These are phyloP conservation scores for fission yeast (Schizosaccharomyces pombe) DNA, from an alignment of 805 yeast species.

Conservation along the genomic window DNA sequence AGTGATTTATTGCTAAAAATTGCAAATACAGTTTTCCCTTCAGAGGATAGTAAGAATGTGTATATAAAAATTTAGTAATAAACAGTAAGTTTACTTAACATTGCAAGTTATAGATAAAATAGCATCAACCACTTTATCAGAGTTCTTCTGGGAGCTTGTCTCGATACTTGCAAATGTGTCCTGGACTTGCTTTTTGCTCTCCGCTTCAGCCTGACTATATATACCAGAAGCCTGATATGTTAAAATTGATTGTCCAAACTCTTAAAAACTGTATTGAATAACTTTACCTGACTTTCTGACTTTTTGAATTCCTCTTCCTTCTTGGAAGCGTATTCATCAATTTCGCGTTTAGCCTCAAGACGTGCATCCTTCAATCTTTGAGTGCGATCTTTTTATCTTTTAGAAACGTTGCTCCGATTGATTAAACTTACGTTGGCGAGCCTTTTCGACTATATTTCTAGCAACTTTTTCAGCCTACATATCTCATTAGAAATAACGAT, in stretches of 20 bases:
- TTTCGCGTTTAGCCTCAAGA: conserved; percentile 74
- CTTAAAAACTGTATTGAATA: background rate
- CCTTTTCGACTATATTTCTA: conserved; percentile 82
- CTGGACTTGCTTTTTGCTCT: conserved; percentile 28
- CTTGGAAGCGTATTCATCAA: conserved; percentile 58
- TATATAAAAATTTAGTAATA: too few relatives aligned
- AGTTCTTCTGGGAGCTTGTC: background rate
- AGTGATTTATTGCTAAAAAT: too few relatives aligned
- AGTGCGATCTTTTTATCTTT: conserved; percentile 34
- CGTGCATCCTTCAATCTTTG: conserved; percentile 82
- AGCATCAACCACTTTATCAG: background rate
- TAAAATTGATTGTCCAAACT: background rate
- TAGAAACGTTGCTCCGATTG: conserved; percentile 14
- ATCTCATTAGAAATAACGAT: too few relatives aligned
- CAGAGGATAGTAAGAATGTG: too few relatives aligned
- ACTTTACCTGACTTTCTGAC: conserved; percentile 34
- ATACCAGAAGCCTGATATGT: conserved; percentile 33
- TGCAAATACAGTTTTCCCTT: too few relatives aligned
- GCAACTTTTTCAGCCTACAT: conserved; percentile 80
- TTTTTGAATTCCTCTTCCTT: conserved; percentile 64
- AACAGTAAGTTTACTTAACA: background rate
- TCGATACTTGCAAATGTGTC: background rate
- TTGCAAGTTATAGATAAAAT: background rate
- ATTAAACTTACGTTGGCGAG: conserved; percentile 48
- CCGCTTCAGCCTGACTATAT: conserved; percentile 52